Conservation (phyloP, 2,329 filamentous ascomycete genomes). For the Eutypella sp. region DNA sequence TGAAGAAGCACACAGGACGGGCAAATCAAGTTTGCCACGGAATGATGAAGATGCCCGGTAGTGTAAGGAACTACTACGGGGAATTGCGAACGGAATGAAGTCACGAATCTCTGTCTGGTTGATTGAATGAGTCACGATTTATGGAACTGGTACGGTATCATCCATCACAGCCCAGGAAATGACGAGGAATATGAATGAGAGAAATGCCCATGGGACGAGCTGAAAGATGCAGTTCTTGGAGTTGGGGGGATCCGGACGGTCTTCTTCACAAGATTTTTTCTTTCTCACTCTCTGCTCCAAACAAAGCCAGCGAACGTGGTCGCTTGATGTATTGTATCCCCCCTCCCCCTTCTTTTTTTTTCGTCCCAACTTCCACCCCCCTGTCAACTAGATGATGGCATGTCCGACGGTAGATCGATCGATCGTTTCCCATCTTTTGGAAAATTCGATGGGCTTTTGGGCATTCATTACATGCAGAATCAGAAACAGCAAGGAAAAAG, state of each 20-base stretch:
- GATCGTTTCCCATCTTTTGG: slow-evolving; percentile 6
- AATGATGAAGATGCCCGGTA: neutral
- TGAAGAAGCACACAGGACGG: neutral
- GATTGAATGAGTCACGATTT: slow-evolving; percentile 7
- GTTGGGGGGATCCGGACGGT: neutral
- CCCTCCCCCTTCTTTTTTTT: too few relatives aligned
- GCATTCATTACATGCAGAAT: neutral
- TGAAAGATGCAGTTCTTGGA: neutral
- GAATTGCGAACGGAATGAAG: slow-evolving; percentile 18
- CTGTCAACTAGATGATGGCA: slow-evolving; percentile 6
- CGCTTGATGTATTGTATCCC: slow-evolving; percentile 13
- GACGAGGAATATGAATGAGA: neutral
- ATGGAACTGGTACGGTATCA: too few relatives aligned
- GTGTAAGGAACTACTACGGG: slow-evolving; percentile 16
- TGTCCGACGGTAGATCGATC: slow-evolving; percentile 8
- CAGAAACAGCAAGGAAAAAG: neutral
- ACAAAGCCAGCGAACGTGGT: neutral
- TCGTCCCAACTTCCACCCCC: too few relatives aligned
- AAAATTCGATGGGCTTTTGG: slow-evolving; percentile 8
- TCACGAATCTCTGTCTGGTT: slow-evolving; percentile 16
- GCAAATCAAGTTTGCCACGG: neutral
- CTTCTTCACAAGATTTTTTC: too few relatives aligned
- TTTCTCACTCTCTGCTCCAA: too few relatives aligned
- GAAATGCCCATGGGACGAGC: neutral
- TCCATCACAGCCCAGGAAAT: too few relatives aligned